Conservation (phyloP, 2,329 filamentous ascomycete species). For the Fusarium veterinarium region DNA sequence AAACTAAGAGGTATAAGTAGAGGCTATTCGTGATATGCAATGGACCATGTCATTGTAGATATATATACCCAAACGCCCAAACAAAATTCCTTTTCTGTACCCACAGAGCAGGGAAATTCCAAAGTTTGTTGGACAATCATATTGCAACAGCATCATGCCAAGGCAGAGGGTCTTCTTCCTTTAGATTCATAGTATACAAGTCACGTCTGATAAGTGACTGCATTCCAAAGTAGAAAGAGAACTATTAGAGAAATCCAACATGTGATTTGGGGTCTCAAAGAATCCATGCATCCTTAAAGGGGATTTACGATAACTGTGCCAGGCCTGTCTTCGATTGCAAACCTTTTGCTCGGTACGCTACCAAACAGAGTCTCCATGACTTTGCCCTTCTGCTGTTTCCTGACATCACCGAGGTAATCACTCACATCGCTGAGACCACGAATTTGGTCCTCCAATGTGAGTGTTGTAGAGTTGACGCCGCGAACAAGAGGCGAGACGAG, state of each 20-base stretch:
- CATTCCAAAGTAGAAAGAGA: neutral
- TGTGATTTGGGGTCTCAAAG: neutral
- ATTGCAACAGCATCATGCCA: neutral
- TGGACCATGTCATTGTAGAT: neutral
- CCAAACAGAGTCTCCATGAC: constrained; percentile 84
- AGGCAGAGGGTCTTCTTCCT: neutral
- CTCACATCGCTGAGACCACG: constrained; percentile 83
- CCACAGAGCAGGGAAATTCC: neutral
- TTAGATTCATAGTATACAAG: neutral
- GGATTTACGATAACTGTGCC: constrained; percentile 33
- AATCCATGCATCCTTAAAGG: constrained; percentile 6
- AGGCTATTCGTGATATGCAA: constrained; percentile 2
- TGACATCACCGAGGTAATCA: constrained; percentile 77
- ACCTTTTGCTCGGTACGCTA: constrained; percentile 49
- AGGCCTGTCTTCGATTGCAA: constrained; percentile 49
- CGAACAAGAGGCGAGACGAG: constrained; percentile 86
- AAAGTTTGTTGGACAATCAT: neutral
- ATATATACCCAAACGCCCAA: constrained; percentile 8
- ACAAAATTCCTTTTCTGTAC: constrained; percentile 14
- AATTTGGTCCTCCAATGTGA: constrained; percentile 88
- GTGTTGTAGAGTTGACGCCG: constrained; percentile 72
- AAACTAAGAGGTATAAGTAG: constrained; percentile 5
- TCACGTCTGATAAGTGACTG: neutral
- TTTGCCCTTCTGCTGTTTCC: constrained; percentile 84
- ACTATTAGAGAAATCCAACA: neutral